Conservation (phyloP, 371 early-diverging fungal genomes). For the Mucor plumbeus region DNA sequence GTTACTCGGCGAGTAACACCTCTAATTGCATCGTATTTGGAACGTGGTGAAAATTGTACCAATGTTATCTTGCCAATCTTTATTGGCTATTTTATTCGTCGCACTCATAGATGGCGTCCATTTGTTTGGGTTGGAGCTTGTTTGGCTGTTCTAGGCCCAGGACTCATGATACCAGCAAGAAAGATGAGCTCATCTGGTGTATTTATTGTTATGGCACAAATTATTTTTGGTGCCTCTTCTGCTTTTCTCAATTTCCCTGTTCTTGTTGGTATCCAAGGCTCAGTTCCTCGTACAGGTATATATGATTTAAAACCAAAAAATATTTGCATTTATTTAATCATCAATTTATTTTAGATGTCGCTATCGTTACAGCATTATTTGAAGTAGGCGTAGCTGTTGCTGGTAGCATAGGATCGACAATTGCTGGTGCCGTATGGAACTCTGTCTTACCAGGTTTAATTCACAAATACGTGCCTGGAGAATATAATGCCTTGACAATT, state of each 20-base stretch:
- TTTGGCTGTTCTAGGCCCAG: conserved; percentile 43
- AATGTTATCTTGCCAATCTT: conserved; percentile 29
- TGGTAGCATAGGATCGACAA: conserved; percentile 44
- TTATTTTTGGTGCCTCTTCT: conserved; percentile 37
- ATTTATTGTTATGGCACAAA: conserved; percentile 38
- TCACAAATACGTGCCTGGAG: conserved; percentile 39
- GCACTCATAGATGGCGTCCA: conserved; percentile 44
- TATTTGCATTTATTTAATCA: too few species aligned
- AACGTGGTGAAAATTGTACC: conserved; percentile 40
- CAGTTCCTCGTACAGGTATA: conserved; percentile 29
- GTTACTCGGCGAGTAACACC: conserved; percentile 39
- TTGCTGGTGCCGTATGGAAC: conserved; percentile 57
- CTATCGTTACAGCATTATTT: conserved; percentile 43
- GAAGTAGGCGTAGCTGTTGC: conserved; percentile 47
- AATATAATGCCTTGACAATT: conserved; percentile 26
- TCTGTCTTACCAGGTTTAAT: conserved; percentile 42
- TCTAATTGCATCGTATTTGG: conserved; percentile 33
- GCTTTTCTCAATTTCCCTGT: conserved; percentile 34
- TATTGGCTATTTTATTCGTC: conserved; percentile 39
- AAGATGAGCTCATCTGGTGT: conserved; percentile 27
- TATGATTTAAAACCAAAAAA: not conserved
- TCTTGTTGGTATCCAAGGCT: conserved; percentile 40
- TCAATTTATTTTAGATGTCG: conserved; percentile 23
- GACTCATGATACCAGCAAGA: conserved; percentile 31
- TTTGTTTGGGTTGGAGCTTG: conserved; percentile 68